A percentile compares a stretch with the other conserved stretches of the same genome.
Conservation (phyloP, 2,329 filamentous ascomycete genomes). For the Aspergillus uvarum region DNA sequence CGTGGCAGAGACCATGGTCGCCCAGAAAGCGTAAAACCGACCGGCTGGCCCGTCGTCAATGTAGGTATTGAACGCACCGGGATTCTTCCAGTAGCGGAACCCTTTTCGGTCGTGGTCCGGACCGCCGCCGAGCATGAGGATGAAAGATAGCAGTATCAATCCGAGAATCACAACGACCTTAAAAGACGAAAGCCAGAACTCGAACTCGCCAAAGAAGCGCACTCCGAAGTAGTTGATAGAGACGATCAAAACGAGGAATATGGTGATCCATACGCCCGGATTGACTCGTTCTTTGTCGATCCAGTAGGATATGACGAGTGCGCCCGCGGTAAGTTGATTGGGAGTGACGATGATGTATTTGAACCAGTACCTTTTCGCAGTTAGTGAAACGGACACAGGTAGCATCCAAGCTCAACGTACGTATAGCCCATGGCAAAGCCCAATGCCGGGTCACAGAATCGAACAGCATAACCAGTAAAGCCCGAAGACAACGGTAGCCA, state of each 20-base stretch:
- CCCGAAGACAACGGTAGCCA: constrained; percentile 76
- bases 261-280: constrained; percentile 75
- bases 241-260: constrained; percentile 64
- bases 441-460: constrained; percentile 77
- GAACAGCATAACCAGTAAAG: constrained; percentile 76
- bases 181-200: constrained; percentile 60
- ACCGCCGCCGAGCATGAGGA: constrained; percentile 65
- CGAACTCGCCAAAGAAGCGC: constrained; percentile 68
- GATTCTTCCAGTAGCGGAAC: constrained; percentile 66
- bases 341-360: constrained; percentile 84
- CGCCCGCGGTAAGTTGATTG: constrained; percentile 79
- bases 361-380: constrained; percentile 53
- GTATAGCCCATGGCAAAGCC: constrained; percentile 76
- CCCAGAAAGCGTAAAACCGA: constrained; percentile 65
- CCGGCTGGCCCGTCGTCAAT: constrained; percentile 48
- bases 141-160: constrained; percentile 64
- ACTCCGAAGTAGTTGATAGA: constrained; percentile 71
- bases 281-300: constrained; percentile 64
- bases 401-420: constrained; percentile 41
- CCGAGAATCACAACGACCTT: constrained; percentile 68
- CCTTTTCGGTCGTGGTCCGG: constrained; percentile 62
- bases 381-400: constrained; percentile 2
- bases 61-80: constrained; percentile 58
- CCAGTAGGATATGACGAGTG: constrained; percentile 79
- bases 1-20: constrained; percentile 70